These are phyloP conservation scores for Termitomyces sp. DNA, from an alignment of 768 basidiomycete species.

Conservation along the genomic window DNA sequence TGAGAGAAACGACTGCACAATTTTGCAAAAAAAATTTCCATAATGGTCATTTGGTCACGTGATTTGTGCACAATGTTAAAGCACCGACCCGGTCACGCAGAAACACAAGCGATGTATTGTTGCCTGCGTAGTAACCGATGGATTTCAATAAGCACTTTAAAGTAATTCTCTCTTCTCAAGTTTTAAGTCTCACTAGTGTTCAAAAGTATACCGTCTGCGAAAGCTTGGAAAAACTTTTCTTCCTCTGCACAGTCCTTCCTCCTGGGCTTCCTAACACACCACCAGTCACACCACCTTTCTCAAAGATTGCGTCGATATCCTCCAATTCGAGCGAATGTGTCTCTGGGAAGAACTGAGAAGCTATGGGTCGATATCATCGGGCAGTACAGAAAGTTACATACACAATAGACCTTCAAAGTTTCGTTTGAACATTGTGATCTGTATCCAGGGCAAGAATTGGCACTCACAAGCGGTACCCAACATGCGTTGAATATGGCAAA, in stretches of 20 bases:
- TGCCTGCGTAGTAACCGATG: too few species aligned
- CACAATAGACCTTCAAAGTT: conserved; percentile 7
- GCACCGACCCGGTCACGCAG: too few species aligned
- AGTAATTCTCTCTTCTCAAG: too few species aligned
- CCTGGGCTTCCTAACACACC: conserved; percentile 32
- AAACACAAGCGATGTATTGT: too few species aligned
- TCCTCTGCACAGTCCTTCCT: conserved; percentile 23
- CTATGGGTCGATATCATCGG: background rate
- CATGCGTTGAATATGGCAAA: conserved; percentile 39
- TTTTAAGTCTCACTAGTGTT: background rate
- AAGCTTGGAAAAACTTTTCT: background rate
- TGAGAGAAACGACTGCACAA: background rate
- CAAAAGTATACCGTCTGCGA: background rate
- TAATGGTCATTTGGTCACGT: background rate
- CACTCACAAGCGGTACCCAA: conserved; percentile 34
- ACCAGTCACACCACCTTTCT: conserved; percentile 35
- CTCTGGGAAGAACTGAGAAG: conserved; percentile 24
- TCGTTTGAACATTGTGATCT: background rate
- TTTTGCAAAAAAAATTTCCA: conserved; percentile 2
- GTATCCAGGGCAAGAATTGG: background rate
- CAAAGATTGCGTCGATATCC: conserved; percentile 32
- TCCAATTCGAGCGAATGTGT: conserved; percentile 34
- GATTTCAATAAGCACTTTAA: too few species aligned
- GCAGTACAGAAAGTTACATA: conserved; percentile 1
- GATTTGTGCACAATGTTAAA: background rate